These are phyloP conservation scores for Galeopsis tetrahit DNA, from an alignment of 257 asterid species.

Conservation along the genomic window DNA sequence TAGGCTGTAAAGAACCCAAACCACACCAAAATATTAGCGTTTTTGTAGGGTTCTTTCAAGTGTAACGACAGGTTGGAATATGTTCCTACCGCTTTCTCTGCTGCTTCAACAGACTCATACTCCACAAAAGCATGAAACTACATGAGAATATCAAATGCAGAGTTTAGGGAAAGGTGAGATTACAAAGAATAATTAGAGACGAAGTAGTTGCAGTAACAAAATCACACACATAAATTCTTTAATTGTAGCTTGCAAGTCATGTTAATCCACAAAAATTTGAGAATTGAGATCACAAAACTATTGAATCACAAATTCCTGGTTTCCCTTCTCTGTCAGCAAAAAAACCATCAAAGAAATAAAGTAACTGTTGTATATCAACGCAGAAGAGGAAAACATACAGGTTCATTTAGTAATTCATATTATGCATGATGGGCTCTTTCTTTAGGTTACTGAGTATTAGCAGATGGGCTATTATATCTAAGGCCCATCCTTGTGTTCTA, in stretches of 20 bases:
- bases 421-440: too few relatives aligned
- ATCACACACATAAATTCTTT: not conserved
- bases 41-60: not conserved
- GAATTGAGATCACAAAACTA: not conserved
- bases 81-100: constrained; percentile 76
- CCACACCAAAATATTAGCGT: not conserved
- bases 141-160: constrained; percentile 35
- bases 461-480: too few relatives aligned
- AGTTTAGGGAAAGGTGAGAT: constrained; percentile 26
- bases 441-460: too few relatives aligned
- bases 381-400: too few relatives aligned
- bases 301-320: not conserved
- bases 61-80: not conserved
- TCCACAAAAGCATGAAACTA: constrained; percentile 94
- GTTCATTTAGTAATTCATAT: too few relatives aligned
- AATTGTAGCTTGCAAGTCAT: not conserved
- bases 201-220: not conserved
- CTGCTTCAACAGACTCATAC: constrained; percentile 75
- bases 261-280: not conserved
- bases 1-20: constrained; percentile 8
- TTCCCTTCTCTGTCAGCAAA: not conserved
- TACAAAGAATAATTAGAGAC: constrained; percentile 4
- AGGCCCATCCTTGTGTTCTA: too few relatives aligned
- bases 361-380: too few relatives aligned
- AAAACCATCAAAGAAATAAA: not conserved